phyloP scores from a whole-genome alignment of 1,139 yeast genomes.

The Yamadazyma trypodendri region DNA sequence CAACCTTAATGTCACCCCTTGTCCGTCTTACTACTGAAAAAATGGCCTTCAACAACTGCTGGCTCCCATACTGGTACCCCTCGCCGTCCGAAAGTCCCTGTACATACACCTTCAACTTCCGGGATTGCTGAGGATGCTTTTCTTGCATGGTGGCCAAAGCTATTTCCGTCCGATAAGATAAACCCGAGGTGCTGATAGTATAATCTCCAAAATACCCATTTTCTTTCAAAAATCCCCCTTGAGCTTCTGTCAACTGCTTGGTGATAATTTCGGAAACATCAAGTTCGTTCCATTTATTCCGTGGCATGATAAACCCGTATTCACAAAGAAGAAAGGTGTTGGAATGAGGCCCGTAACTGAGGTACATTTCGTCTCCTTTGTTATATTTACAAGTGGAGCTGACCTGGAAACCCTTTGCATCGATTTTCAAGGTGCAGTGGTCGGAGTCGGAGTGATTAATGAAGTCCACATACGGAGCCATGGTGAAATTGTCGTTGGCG shows the following conservation, averaged over 20 bases:
- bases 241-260: slow-evolving; percentile 35
- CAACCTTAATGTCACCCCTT: too few species aligned
- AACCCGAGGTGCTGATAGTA: slow-evolving; percentile 53
- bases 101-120: slow-evolving; percentile 26
- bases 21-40: neutral
- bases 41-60: neutral
- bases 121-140: slow-evolving; percentile 28
- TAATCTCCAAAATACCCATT: slow-evolving; percentile 70
- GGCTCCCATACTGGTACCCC: slow-evolving; percentile 27
- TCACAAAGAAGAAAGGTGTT: slow-evolving; percentile 80
- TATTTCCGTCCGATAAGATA: slow-evolving; percentile 74
- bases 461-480: slow-evolving; percentile 91
- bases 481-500: slow-evolving; percentile 67
- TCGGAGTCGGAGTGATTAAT: slow-evolving; percentile 69
- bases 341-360: slow-evolving; percentile 86
- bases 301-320: slow-evolving; percentile 69
- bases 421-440: slow-evolving; percentile 51
- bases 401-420: slow-evolving; percentile 52
- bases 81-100: slow-evolving; percentile 49
- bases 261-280: slow-evolving; percentile 53
- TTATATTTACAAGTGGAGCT: slow-evolving; percentile 34
- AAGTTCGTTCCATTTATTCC: slow-evolving; percentile 67
- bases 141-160: slow-evolving; percentile 68
- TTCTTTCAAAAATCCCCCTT: slow-evolving; percentile 46
- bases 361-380: slow-evolving; percentile 57